Base-by-base conservation (phyloP, 495 filamentous ascomycete genomes). In the Xylaria scruposa region DNA sequence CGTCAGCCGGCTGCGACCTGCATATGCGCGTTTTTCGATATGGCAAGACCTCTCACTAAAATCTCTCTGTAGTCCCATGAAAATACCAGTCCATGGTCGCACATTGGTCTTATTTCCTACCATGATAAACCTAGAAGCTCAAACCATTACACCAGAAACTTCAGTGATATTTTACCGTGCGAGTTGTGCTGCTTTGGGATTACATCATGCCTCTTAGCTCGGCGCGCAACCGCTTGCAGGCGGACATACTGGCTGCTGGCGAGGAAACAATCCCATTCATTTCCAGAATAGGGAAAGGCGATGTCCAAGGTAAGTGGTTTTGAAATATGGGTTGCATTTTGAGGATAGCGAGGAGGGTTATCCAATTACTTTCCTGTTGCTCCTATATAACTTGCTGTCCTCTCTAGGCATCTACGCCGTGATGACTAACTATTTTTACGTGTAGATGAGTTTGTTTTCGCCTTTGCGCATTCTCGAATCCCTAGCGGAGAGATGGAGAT, bases 381-480 rank as follows among this genome's bases (percentile, higher is more conserved):
- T 26, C 51, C 3, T 54, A 54, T 24, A 7, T 13, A 15, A 24
- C 51, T 26, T 54, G 21, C 10, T 15, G 21, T 12, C 2, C 26
- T 56, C 53, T 53, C 31, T 24, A 21, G 19, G 31, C 15, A 29
- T 53, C 38, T 17, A 1, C 2, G 6, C 21, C 53, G 4, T 29
- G 8, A 56, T 15, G 24, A 13, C 49, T 56, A 44, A 67, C 33
- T 7, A 10, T 10, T 38, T 42, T 17, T 47, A 9, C 63, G 5
- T 10, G 33, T n/a, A 70, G 90, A 90, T 36, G 87, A 88, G 42
- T 85, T 94, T 71, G 84, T 81, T 4, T 91, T 93, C 73, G 79
- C 77, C 0, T 90, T 86, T 67, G 77, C 72, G 1, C 63, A 76
- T 19, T 78, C 82, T 33, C 64, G 40, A 42, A 61, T 72, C 31